Evolutionary conservation across 768 basidiomycete species (phyloP).

Genomic region (Dacryopinax spathularia): DNA sequence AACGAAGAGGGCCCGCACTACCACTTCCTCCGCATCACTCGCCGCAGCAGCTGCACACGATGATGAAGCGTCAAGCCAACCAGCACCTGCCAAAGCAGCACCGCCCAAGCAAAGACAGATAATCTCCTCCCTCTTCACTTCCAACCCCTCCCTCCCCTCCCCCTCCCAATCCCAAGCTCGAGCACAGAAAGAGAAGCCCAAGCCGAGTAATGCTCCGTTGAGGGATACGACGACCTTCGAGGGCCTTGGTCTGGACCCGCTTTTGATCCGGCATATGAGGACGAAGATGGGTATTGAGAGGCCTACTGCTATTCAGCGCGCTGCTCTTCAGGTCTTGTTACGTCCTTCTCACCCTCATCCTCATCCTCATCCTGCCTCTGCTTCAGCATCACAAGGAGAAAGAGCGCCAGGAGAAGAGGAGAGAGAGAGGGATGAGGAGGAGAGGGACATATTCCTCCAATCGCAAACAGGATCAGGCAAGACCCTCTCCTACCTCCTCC

Average conservation of each 20-base stretch:
- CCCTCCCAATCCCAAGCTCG: constrained; percentile 13
- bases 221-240: constrained; percentile 60
- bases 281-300: constrained; percentile 67
- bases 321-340: constrained; percentile 44
- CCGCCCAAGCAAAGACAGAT: constrained; percentile 25
- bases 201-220: constrained; percentile 75
- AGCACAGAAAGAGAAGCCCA: background rate
- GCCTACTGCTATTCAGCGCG: constrained; percentile 83
- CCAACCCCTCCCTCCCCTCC: constrained; percentile 48
- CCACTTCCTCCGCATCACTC: constrained; percentile 9
- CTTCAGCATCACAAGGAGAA: background rate
- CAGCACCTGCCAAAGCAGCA: constrained; percentile 3
- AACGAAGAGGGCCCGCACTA: constrained; percentile 34
- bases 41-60: constrained; percentile 15
- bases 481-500: constrained; percentile 82
- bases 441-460: constrained; percentile 90
- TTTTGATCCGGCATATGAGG: constrained; percentile 62
- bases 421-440: no score
- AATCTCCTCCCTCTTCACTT: constrained; percentile 82
- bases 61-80: constrained; percentile 22
- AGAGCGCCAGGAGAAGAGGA: no score
- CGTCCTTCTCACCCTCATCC: constrained; percentile 26
- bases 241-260: constrained; percentile 69
- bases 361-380: constrained; percentile 14
- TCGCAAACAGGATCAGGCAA: constrained; percentile 97